A percentile compares a stretch with the other conserved stretches of the same genome.
Conservation (phyloP, 306 rosid genomes). For the Rubus parviflorus region DNA sequence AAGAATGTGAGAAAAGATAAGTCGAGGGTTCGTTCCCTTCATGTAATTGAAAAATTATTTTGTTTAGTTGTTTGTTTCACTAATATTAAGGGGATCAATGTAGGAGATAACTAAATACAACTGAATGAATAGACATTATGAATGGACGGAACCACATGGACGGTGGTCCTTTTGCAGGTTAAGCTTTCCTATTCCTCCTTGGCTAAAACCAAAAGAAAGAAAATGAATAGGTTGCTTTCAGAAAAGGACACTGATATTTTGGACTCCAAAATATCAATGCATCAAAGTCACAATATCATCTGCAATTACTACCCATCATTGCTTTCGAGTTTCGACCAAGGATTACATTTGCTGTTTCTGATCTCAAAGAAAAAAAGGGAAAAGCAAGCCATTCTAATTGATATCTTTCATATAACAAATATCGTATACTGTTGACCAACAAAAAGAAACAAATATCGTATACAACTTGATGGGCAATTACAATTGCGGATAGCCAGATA, state of each 20-base stretch:
- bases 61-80: not conserved
- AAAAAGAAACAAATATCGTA: slow-evolving; percentile 18
- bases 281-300: slow-evolving; percentile 5
- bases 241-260: slow-evolving; percentile 40
- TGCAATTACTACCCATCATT: not conserved
- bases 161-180: slow-evolving; percentile 23
- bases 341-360: not conserved
- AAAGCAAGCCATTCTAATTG: not conserved
- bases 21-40: not conserved
- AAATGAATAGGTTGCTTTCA: not conserved
- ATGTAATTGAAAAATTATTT: not conserved
- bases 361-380: not conserved
- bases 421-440: slow-evolving; percentile 10
- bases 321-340: not conserved
- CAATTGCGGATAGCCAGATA: slow-evolving; percentile 45
- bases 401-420: slow-evolving; percentile 33
- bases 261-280: slow-evolving; percentile 21
- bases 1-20: too few species aligned
- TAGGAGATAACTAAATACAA: not conserved
- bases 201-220: not conserved
- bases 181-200: not conserved
- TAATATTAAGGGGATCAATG: too few species aligned
- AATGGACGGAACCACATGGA: slow-evolving; percentile 24
- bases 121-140: not conserved
- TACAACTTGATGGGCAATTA: slow-evolving; percentile 46